A percentile compares a stretch with the other conserved stretches of the same genome.
phyloP scores from a whole-genome alignment of 2,329 filamentous ascomycete species.

The Triangularia setosa region DNA sequence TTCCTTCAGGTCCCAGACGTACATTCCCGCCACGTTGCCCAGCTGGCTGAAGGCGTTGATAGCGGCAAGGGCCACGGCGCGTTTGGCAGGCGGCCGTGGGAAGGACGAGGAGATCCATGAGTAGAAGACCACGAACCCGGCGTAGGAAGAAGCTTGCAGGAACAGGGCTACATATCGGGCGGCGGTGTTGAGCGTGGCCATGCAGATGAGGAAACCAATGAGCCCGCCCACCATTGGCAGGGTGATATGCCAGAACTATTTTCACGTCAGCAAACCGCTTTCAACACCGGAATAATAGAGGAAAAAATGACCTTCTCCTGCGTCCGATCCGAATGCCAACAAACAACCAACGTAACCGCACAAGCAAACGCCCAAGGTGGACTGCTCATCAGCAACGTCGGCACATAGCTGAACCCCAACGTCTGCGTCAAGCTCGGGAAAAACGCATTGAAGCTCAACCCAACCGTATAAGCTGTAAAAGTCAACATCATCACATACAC shows the following conservation, averaged over 20 bases:
- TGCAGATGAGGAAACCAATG: constrained; percentile 56
- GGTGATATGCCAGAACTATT: constrained; percentile 57
- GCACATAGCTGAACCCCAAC: constrained; percentile 49
- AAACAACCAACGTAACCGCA: constrained; percentile 51
- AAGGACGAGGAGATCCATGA: constrained; percentile 56
- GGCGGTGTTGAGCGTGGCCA: constrained; percentile 52
- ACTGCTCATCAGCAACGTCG: constrained; percentile 52
- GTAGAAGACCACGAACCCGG: constrained; percentile 54
- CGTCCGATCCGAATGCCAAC: constrained; percentile 53
- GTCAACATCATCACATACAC: constrained; percentile 62
- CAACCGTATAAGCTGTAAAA: constrained; percentile 58
- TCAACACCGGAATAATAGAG: background rate
- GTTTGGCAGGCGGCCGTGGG: constrained; percentile 57
- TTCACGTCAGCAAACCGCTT: background rate
- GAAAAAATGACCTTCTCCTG: constrained; percentile 45
- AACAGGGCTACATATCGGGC: constrained; percentile 59
- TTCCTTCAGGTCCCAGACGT: constrained; percentile 57
- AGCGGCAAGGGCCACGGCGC: constrained; percentile 57
- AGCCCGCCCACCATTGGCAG: constrained; percentile 51
- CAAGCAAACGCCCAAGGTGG: constrained; percentile 58
- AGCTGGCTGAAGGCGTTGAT: constrained; percentile 57
- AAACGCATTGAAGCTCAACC: constrained; percentile 55
- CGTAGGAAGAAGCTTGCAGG: constrained; percentile 55
- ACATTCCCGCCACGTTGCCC: constrained; percentile 57
- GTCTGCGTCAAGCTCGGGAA: constrained; percentile 53